A percentile compares a stretch with the other conserved stretches of the same genome.
Evolutionary conservation across 2,329 filamentous ascomycete genomes (phyloP).

Genomic region (Venturia asperata): DNA sequence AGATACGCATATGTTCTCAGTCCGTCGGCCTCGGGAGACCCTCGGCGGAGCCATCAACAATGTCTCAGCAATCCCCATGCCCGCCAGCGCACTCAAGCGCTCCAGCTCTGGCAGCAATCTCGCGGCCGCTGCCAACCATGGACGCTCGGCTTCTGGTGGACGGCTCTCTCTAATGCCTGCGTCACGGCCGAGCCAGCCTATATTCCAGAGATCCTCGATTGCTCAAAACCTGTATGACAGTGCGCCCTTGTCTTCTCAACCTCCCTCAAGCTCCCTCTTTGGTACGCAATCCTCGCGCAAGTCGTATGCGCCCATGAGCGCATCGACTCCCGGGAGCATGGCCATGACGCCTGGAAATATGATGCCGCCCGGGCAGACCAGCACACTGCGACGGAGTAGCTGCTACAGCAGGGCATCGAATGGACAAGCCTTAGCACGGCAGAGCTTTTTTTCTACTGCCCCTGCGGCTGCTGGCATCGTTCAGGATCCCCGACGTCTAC

Average conservation of each 20-base stretch:
- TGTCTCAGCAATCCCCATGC: constrained; percentile 76
- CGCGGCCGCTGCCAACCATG: constrained; percentile 60
- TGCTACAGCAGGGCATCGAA: constrained; percentile 54
- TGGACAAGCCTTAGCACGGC: constrained; percentile 53
- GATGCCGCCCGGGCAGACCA: constrained; percentile 45
- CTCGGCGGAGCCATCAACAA: constrained; percentile 71
- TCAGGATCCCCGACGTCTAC: constrained; percentile 77
- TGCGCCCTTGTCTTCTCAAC: constrained; percentile 76
- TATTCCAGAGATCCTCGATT: constrained; percentile 78
- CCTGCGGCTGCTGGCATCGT: constrained; percentile 76
- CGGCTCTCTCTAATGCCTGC: constrained; percentile 73
- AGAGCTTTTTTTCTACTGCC: constrained; percentile 91
- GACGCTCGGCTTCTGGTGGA: constrained; percentile 73
- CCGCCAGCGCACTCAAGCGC: constrained; percentile 88
- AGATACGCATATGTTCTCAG: constrained; percentile 44
- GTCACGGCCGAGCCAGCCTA: constrained; percentile 69
- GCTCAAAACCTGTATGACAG: constrained; percentile 72
- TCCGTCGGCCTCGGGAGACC: constrained; percentile 87
- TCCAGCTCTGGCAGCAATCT: constrained; percentile 65
- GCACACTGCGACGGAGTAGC: constrained; percentile 66
- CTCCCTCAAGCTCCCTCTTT: constrained; percentile 66
- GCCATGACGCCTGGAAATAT: constrained; percentile 33
- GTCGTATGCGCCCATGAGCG: constrained; percentile 56
- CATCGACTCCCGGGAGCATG: constrained; percentile 32
- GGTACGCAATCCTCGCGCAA: constrained; percentile 51